Evolutionary conservation across 371 early-diverging fungal species (phyloP), one percentile per base, ranked within the genome.

Genomic region (Dichotomocladium elegans): DNA sequence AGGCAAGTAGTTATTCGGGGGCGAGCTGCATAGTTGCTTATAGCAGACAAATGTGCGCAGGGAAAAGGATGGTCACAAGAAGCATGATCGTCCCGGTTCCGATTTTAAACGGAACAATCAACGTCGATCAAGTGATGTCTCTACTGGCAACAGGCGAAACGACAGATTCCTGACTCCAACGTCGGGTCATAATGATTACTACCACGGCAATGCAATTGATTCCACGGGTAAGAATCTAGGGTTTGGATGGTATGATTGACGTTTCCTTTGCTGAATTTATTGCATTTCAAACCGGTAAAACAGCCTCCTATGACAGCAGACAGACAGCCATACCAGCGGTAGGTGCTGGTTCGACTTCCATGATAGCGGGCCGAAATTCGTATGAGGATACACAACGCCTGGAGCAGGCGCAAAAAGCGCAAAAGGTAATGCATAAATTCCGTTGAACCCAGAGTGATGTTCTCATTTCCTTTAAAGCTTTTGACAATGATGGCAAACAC

Each of bases 321-420:
- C n/a, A n/a, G n/a, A n/a, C n/a, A n/a, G n/a, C n/a, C n/a, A n/a
- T n/a, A n/a, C n/a, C n/a, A n/a, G n/a, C n/a, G n/a, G n/a, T n/a
- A n/a, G n/a, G n/a, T n/a, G n/a, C n/a, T n/a, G n/a, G n/a, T n/a
- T n/a, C 41, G 33, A 19, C 47, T 28, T 25, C 35, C 22, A 57
- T 10, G 10, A 4, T 11, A 30, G 30, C 8, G 47, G 35, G 28
- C 17, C 57, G 44, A 58, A 45, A 42, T 25, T 14, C 9, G 34
- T 29, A 37, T 37, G 15, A 9, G 17, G 37, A 37, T 28, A 43
- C 37, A 22, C 10, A 19, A 30, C 11, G 7, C 26, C 17, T 62
- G 37, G 66, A 66, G 45, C 55, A 66, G 45, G 66, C 62, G 4
- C 61, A 66, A 40, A 61, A 66, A 31, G 66, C 62, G 40, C 66